A percentile compares a stretch with the other conserved stretches of the same genome.
phyloP scores from a whole-genome alignment of 371 early-diverging fungal species.

The Mortierella sp. region DNA sequence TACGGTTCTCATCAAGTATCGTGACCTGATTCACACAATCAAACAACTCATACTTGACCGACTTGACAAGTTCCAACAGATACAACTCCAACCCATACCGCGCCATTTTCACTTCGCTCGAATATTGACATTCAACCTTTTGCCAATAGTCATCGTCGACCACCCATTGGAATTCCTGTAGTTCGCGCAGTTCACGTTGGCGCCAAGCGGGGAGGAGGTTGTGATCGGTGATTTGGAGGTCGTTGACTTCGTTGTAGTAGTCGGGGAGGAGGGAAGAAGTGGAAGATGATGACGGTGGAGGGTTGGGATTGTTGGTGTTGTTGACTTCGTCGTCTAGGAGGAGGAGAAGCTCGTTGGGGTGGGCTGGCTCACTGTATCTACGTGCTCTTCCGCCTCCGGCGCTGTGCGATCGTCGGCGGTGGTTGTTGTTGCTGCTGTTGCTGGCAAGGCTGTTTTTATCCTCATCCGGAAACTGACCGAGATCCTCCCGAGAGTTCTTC shows the following conservation, averaged over 20 bases:
- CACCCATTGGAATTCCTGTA: slow-evolving; percentile 12
- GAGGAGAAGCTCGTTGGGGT: not conserved
- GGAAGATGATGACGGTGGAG: not conserved
- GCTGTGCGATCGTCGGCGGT: not conserved
- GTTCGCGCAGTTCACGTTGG: not conserved
- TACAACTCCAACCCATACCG: slow-evolving; percentile 34
- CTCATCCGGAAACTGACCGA: not conserved
- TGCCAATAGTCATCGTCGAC: slow-evolving; percentile 46
- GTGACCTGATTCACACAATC: slow-evolving; percentile 22
- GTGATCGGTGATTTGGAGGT: not conserved
- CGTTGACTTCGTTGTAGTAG: not conserved
- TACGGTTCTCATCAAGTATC: slow-evolving; percentile 40
- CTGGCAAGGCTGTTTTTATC: not conserved
- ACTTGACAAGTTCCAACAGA: slow-evolving; percentile 16
- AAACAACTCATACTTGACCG: slow-evolving; percentile 37
- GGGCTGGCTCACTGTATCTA: not conserved
- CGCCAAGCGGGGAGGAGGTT: not conserved
- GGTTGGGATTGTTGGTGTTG: not conserved
- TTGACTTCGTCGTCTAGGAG: not conserved
- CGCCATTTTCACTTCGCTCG: slow-evolving; percentile 17
- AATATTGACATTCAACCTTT: slow-evolving; percentile 22
- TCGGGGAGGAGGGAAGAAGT: no score
- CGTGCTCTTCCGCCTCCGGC: not conserved
- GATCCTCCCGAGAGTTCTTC: not conserved
- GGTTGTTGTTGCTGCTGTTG: not conserved